These are phyloP conservation scores for Ceratobasidium papillatum DNA, from an alignment of 1,284 basidiomycete species.

Conservation along the genomic window DNA sequence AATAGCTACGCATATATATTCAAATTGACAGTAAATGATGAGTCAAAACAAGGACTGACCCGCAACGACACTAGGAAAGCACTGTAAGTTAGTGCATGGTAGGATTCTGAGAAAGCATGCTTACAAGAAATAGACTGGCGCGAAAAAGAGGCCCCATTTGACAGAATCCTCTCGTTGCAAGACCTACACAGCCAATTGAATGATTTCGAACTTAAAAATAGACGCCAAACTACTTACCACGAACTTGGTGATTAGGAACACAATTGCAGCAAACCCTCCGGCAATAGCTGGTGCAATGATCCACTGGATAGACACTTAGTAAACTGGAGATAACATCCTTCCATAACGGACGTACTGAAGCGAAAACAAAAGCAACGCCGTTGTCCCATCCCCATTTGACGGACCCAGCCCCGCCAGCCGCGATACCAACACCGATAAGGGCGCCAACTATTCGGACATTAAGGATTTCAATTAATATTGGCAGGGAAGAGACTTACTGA, in stretches of 20 bases:
- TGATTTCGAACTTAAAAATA: neutral
- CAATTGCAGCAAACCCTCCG: slow-evolving; percentile 55
- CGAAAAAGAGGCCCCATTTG: slow-evolving; percentile 48
- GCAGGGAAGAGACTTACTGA: slow-evolving; percentile 40
- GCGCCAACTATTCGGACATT: slow-evolving; percentile 58
- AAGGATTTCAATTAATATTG: slow-evolving; percentile 49
- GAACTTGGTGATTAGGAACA: slow-evolving; percentile 53
- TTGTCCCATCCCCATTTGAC: slow-evolving; percentile 62
- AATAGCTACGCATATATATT: slow-evolving; percentile 40
- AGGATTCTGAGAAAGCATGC: neutral
- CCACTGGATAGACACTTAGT: slow-evolving; percentile 45
- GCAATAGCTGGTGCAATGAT: slow-evolving; percentile 54
- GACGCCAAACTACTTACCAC: slow-evolving; percentile 21
- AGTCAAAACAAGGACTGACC: slow-evolving; percentile 6
- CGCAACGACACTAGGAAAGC: slow-evolving; percentile 11
- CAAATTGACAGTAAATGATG: slow-evolving; percentile 43
- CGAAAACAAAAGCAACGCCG: slow-evolving; percentile 56
- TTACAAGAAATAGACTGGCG: slow-evolving; percentile 51
- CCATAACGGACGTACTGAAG: slow-evolving; percentile 46
- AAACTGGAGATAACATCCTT: neutral
- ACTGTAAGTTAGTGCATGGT: neutral
- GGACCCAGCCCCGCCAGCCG: slow-evolving; percentile 53
- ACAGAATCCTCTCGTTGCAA: slow-evolving; percentile 47
- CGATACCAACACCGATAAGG: slow-evolving; percentile 58
- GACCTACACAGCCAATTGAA: neutral